Evolutionary conservation across 139 green algal genomes (phyloP), one percentile per base, ranked within the genome.

Genomic region (Mychonastes homosphaera): DNA sequence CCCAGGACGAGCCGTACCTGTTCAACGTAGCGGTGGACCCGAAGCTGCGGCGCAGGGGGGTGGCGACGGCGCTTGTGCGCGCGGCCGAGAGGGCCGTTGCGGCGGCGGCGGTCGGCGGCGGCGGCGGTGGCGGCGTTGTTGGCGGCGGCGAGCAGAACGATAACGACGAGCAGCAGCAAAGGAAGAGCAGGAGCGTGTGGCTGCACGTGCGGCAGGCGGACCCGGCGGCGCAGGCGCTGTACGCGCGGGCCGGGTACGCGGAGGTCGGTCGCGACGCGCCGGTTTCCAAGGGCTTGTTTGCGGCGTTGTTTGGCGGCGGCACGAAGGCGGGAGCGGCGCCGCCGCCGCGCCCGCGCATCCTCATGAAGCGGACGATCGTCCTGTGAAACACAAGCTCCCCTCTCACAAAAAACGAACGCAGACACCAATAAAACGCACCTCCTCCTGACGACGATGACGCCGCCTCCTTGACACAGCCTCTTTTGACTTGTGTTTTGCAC

Each of bases 21-120:
- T 59, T 21, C 43, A 72, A 72, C 56, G 67, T 72, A 58, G 65
- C 65, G 5, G 65, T 72, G 2, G 65, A 67, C 21, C 49, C 65
- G 1, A 55, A 65, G 50, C 28, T 72, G n/a, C 40, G 55, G 19
- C 55, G 51, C 8, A 30, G 27, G 28, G 57, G 64, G 26, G 33
- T 71, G 6, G 47, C 44, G 0, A 33, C 36, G 0, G 38, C 36
- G 30, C 28, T 6, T 28, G 15, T 19, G 3, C 10, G 9, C 7
- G 5, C 19, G 16, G 19, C 19, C 5, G n/a, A 19, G 4, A 13
- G 45, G 15, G 15, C 5, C 21, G 19, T 52, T 29, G n/a, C 45
- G 30, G 19, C 6, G n/a, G 29, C 6, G 30, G 19, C 4, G 15
- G 19, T 10, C 23, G 6, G 3, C 5, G 4, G 28, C 36, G 24